A percentile compares a stretch with the other conserved stretches of the same genome.
Conservation (phyloP, 306 rosid genomes). For the Vicia sativa region DNA sequence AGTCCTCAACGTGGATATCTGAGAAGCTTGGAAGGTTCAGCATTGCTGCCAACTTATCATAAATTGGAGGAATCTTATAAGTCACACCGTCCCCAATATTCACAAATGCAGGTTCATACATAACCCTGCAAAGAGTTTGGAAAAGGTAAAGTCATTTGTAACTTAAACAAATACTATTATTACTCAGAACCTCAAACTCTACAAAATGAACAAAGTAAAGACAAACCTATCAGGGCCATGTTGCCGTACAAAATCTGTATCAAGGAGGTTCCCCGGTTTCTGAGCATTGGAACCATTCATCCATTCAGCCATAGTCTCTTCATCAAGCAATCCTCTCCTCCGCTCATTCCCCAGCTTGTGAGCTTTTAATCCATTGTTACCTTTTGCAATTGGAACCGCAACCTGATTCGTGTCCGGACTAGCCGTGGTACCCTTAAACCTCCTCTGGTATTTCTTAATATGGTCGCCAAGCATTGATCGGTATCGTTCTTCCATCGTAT, state of each 20-base stretch:
- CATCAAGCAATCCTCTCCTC: constrained; percentile 60
- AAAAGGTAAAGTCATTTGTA: constrained; percentile 23
- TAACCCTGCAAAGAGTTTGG: constrained; percentile 57
- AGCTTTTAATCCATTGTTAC: constrained; percentile 55
- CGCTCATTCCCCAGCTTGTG: constrained; percentile 64
- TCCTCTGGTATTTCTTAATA: constrained; percentile 82
- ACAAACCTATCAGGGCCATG: constrained; percentile 64
- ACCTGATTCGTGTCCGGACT: constrained; percentile 59
- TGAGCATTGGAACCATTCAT: constrained; percentile 55
- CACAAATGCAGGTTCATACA: constrained; percentile 82
- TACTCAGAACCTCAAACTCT: constrained; percentile 8
- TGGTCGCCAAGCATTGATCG: constrained; percentile 96
- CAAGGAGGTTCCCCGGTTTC: constrained; percentile 60
- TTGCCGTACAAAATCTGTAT: constrained; percentile 48
- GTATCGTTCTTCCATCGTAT: constrained; percentile 78
- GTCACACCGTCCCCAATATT: constrained; percentile 87
- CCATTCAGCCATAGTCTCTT: constrained; percentile 70
- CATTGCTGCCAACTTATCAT: constrained; percentile 72
- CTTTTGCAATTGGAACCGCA: constrained; percentile 52
- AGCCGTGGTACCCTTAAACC: constrained; percentile 70
- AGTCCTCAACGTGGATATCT: constrained; percentile 80
- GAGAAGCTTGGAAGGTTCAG: constrained; percentile 84
- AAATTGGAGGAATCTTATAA: constrained; percentile 86
- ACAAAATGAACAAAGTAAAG: constrained; percentile 40
- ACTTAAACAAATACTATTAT: constrained; percentile 13